Percentiles rank a stretch among this genome's conserved stretches.
Evolutionary conservation across 805 yeast genomes (phyloP).

Genomic region (Saccharomycopsis guyanensis): DNA sequence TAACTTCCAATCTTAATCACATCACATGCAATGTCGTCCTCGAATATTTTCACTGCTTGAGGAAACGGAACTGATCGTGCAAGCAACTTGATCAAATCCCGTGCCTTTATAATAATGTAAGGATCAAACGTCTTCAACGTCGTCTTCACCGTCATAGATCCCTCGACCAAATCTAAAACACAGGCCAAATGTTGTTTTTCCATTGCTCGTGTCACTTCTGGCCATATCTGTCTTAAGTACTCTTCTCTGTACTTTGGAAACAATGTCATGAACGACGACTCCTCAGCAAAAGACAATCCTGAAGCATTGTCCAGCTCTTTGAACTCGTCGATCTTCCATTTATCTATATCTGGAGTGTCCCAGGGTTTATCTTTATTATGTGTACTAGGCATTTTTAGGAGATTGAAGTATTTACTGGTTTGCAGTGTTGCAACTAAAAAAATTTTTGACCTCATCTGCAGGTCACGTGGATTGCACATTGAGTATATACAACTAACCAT

Average conservation of each 20-base stretch:
- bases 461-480: no score
- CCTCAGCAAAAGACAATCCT: conserved; percentile 90
- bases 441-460: no score
- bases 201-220: conserved; percentile 78
- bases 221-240: conserved; percentile 85
- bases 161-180: conserved; percentile 84
- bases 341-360: conserved; percentile 93
- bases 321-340: conserved; percentile 87
- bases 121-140: conserved; percentile 96
- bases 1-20: conserved; percentile 90
- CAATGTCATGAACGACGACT: conserved; percentile 86
- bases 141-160: conserved; percentile 94
- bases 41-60: conserved; percentile 85
- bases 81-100: conserved; percentile 86
- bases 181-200: conserved; percentile 74
- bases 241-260: conserved; percentile 96
- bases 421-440: no score
- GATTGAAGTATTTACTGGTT: no score
- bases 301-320: conserved; percentile 81
- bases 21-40: conserved; percentile 92
- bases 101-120: conserved; percentile 83
- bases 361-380: conserved; percentile 95
- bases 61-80: conserved; percentile 97
- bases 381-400: conserved; percentile 67
- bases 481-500: no score